These are phyloP conservation scores for Glycyrrhiza uralensis DNA, from an alignment of 306 rosid species.

Conservation along the genomic window DNA sequence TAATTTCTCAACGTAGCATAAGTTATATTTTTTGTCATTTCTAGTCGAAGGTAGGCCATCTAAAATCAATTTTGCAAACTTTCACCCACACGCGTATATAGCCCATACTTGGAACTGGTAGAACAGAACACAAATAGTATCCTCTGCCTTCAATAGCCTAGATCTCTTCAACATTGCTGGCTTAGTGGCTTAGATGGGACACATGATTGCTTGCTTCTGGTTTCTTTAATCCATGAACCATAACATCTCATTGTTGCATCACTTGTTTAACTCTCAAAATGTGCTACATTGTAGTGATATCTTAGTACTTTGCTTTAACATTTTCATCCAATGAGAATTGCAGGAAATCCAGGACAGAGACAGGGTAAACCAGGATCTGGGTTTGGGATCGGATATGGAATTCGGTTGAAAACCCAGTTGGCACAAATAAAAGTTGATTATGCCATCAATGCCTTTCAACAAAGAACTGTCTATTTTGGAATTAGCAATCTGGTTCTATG, in stretches of 20 bases:
- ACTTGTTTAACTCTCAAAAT: background rate
- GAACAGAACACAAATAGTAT: too few species aligned
- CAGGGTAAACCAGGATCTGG: conserved; percentile 76
- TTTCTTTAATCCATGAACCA: too few species aligned
- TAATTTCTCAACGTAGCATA: too few species aligned
- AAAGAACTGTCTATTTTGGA: conserved; percentile 53
- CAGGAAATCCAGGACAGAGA: conserved; percentile 69
- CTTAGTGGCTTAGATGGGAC: too few species aligned
- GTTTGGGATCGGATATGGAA: conserved; percentile 54
- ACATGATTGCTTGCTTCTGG: too few species aligned
- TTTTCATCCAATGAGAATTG: conserved; percentile 19
- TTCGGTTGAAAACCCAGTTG: conserved; percentile 51
- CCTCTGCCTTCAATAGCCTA: too few species aligned
- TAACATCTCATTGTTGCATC: background rate
- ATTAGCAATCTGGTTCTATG: conserved; percentile 42
- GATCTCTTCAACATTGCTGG: too few species aligned
- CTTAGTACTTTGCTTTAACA: background rate
- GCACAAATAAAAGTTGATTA: conserved; percentile 56
- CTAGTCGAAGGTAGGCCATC: too few species aligned
- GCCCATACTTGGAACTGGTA: too few species aligned
- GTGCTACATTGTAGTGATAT: background rate
- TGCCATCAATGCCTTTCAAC: conserved; percentile 53
- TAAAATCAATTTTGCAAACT: too few species aligned
- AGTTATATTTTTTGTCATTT: too few species aligned
- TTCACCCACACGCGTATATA: too few species aligned